phyloP scores from a whole-genome alignment of 2,329 filamentous ascomycete genomes.

The Cordyceps militaris region DNA sequence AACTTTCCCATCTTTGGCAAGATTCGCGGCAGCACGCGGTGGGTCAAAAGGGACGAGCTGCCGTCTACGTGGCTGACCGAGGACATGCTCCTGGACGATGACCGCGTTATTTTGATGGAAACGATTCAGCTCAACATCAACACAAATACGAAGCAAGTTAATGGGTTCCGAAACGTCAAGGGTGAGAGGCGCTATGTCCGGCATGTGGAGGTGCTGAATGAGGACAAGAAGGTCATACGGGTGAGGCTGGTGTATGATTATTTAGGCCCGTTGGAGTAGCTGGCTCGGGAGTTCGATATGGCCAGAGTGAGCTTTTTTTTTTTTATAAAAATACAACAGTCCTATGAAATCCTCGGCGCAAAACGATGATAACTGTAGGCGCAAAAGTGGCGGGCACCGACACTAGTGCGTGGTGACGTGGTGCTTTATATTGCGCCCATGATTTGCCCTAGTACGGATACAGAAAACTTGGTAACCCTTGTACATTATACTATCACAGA shows the following conservation, averaged over 20 bases:
- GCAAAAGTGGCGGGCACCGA: too few relatives aligned
- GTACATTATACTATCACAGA: too few relatives aligned
- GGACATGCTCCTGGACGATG: conserved; percentile 1
- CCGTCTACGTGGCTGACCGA: neutral
- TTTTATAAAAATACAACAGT: too few relatives aligned
- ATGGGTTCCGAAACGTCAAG: neutral
- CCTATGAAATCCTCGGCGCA: too few relatives aligned
- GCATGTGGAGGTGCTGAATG: neutral
- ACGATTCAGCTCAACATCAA: neutral
- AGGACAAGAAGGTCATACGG: neutral
- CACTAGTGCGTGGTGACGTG: too few relatives aligned
- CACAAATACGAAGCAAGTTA: neutral
- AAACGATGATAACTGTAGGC: too few relatives aligned
- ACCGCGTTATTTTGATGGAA: neutral
- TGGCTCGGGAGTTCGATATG: too few relatives aligned
- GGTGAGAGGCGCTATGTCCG: neutral
- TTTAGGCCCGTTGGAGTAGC: neutral
- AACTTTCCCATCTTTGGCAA: conserved; percentile 5
- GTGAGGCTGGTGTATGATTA: conserved; percentile 4
- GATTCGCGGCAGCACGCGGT: neutral
- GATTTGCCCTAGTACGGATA: too few relatives aligned
- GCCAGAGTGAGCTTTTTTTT: too few relatives aligned
- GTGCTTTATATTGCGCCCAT: too few relatives aligned
- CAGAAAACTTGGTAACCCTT: too few relatives aligned
- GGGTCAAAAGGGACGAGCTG: neutral